These are phyloP conservation scores for Mangifera indica DNA, from an alignment of 345 rosid genomes.

Conservation along the genomic window DNA sequence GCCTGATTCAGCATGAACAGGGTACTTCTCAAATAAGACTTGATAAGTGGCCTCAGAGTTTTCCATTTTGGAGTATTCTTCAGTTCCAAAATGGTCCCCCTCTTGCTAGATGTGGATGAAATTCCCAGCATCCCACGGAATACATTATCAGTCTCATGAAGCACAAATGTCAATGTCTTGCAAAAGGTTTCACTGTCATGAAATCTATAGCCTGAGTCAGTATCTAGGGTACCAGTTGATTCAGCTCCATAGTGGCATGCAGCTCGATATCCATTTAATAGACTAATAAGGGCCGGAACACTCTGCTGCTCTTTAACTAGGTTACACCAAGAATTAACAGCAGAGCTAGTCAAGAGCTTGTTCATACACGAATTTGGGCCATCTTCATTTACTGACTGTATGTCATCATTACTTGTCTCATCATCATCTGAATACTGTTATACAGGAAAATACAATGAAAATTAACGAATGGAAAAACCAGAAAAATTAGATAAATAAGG, in stretches of 20 bases:
- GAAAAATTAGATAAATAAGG: constrained; percentile 4
- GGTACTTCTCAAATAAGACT: constrained; percentile 75
- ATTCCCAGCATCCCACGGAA: constrained; percentile 62
- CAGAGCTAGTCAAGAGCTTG: constrained; percentile 45
- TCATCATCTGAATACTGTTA: constrained; percentile 52
- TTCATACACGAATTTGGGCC: constrained; percentile 20
- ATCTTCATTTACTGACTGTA: constrained; percentile 34
- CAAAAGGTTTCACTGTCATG: constrained; percentile 50
- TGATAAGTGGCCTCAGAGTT: constrained; percentile 61
- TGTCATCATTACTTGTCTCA: constrained; percentile 36
- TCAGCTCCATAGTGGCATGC: constrained; percentile 73
- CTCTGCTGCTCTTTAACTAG: constrained; percentile 53
- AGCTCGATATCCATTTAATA: constrained; percentile 75
- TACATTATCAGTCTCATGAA: constrained; percentile 62
- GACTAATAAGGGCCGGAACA: constrained; percentile 53
- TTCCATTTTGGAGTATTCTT: constrained; percentile 71
- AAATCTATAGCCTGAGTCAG: constrained; percentile 18
- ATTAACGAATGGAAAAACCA: constrained; percentile 7
- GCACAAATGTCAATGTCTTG: constrained; percentile 56
- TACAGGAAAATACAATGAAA: constrained; percentile 17
- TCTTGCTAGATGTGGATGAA: constrained; percentile 47
- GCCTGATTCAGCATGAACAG: constrained; percentile 63
- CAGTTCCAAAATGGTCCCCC: constrained; percentile 59
- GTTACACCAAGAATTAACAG: constrained; percentile 47
- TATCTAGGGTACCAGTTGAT: constrained; percentile 33